phyloP scores from a whole-genome alignment of 768 basidiomycete species.

The Coprinopsis strossmayeri region DNA sequence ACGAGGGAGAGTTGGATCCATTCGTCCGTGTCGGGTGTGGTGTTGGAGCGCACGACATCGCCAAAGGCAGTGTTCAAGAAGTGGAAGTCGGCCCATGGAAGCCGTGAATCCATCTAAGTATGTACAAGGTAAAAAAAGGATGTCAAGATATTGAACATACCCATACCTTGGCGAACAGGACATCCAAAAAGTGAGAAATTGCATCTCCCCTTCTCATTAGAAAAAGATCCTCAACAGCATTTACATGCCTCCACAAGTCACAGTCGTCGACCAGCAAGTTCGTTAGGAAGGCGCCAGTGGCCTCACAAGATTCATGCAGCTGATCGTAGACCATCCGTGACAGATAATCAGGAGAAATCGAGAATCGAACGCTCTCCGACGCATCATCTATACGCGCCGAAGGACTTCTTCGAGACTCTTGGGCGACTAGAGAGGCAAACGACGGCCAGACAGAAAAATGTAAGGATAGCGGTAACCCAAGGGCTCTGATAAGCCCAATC shows the following conservation, averaged over 20 bases:
- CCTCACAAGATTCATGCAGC: conserved; percentile 49
- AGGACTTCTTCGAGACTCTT: neutral
- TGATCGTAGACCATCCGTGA: conserved; percentile 59
- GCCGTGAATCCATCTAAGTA: conserved; percentile 67
- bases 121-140: neutral
- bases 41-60: conserved; percentile 51
- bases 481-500: conserved; percentile 62
- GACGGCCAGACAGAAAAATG: conserved; percentile 32
- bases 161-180: conserved; percentile 67
- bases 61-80: conserved; percentile 74
- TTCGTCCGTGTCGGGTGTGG: conserved; percentile 28
- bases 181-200: conserved; percentile 66
- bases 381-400: no score
- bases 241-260: conserved; percentile 53
- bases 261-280: conserved; percentile 64
- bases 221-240: conserved; percentile 60
- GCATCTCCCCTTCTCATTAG: conserved; percentile 76
- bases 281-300: conserved; percentile 45
- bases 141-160: neutral
- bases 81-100: conserved; percentile 77
- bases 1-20: conserved; percentile 69
- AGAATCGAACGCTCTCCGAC: no score
- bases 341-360: conserved; percentile 57
- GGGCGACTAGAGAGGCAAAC: conserved; percentile 34
- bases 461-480: conserved; percentile 32